A percentile compares a stretch with the other conserved stretches of the same genome.
phyloP scores from a whole-genome alignment of 495 filamentous ascomycete species.

The Thozetella sp. region DNA sequence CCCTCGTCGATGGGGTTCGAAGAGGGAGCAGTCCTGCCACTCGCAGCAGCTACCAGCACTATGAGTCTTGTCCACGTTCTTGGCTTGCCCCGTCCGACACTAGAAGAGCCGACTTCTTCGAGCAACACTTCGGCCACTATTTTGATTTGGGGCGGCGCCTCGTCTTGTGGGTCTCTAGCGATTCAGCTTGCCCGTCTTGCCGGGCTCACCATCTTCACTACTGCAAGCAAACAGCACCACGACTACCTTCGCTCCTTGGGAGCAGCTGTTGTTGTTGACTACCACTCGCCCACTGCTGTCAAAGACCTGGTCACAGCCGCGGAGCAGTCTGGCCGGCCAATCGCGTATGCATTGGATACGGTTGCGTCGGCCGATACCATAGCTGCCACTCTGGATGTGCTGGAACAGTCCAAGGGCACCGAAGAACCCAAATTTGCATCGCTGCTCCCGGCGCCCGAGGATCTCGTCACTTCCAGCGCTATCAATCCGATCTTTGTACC shows the following conservation, averaged over 20 bases:
- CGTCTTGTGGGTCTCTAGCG: constrained; percentile 50
- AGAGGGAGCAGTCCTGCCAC: constrained; percentile 35
- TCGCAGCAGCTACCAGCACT: constrained; percentile 33
- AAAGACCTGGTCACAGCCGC: constrained; percentile 31
- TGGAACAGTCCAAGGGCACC: constrained; percentile 8
- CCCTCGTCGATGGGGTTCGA: constrained; percentile 30
- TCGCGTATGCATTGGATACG: constrained; percentile 29
- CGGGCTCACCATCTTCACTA: constrained; percentile 45
- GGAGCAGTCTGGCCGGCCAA: constrained; percentile 11
- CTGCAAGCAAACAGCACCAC: constrained; percentile 34
- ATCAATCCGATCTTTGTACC: constrained; percentile 12
- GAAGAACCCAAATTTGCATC: too few relatives aligned
- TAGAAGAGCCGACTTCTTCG: constrained; percentile 6
- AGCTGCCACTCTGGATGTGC: constrained; percentile 13
- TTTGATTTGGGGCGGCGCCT: constrained; percentile 63
- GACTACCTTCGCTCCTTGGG: constrained; percentile 27
- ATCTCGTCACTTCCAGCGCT: too few relatives aligned
- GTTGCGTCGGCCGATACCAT: constrained; percentile 25
- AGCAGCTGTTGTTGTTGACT: constrained; percentile 29
- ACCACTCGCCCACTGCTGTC: constrained; percentile 18
- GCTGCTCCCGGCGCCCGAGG: too few relatives aligned
- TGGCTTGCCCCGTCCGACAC: constrained; percentile 23
- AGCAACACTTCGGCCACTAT: constrained; percentile 43
- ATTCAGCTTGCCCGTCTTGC: constrained; percentile 37
- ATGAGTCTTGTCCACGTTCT: constrained; percentile 30